Conservation (phyloP, 331 rosid genomes). For the Quercus phellos region DNA sequence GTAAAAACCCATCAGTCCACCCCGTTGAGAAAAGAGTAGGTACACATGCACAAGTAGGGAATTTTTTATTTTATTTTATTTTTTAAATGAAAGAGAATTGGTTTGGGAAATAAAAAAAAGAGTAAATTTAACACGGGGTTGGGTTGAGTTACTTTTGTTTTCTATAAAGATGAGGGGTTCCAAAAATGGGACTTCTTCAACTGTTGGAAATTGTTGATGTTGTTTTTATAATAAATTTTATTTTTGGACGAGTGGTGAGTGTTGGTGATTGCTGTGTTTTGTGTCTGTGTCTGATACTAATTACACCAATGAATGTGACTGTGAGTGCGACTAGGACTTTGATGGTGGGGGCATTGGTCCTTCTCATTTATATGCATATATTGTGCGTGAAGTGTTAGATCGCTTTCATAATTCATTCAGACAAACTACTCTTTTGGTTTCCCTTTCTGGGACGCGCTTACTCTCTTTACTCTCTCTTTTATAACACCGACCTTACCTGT, state of each 20-base stretch:
- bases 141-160: constrained; percentile 20
- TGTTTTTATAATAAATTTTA: neutral
- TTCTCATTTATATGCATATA: neutral
- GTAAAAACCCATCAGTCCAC: neutral
- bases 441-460: constrained; percentile 41
- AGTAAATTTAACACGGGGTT: constrained; percentile 22
- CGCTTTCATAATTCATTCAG: constrained; percentile 57
- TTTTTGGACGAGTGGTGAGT: neutral
- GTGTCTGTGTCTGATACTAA: neutral
- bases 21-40: constrained; percentile 15
- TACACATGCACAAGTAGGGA: neutral
- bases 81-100: neutral
- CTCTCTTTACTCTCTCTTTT: neutral
- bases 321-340: constrained; percentile 32
- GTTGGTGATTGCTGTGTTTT: neutral
- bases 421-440: constrained; percentile 44
- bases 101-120: constrained; percentile 25
- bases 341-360: constrained; percentile 33
- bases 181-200: constrained; percentile 41
- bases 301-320: constrained; percentile 10
- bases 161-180: constrained; percentile 36
- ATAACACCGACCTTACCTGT: neutral
- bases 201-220: constrained; percentile 34
- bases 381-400: constrained; percentile 36
- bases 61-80: no score